Evolutionary conservation across 192 early-diverging fungal species (phyloP), one percentile per base, ranked within the genome.

Genomic region (Rhizophagus sp.): DNA sequence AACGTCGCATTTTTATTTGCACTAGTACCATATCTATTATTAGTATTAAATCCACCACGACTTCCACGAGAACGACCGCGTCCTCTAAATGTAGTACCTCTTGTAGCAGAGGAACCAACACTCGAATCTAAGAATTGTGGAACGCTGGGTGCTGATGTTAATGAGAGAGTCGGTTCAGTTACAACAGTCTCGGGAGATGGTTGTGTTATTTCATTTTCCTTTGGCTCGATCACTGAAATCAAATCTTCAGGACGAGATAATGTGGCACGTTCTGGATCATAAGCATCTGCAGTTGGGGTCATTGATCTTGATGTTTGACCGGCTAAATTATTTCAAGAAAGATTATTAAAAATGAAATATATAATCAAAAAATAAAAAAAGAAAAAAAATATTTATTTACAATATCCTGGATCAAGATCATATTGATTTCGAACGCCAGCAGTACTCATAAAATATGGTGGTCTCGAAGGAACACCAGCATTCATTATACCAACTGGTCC

Each of bases 201-300:
- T 64, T 76, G 75, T 47, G 24, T 17, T 33, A 39, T 63, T 67
- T 78, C 76, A 52, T 49, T 67, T 24, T 78, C 76, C 33, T 78
- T 78, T 62, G 36, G n/a, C 30, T 78, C 76, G 2, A 30, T 47
- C 25, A 67, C 22, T 19, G 62, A 52, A 30, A 67, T 44, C 15
- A 78, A 67, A n/a, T 78, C 76, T 78, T 78, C 76, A 49, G 76
- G 76, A 17, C 76, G 27, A 4, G 83, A 52, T 64, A 88, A 83
- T 19, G 84, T 79, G 8, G 86, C 81, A 25, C 83, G 76, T 30
- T 90, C 89, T 17, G 88, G 87, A 68, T 91, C 88, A 72, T 88
- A 91, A 19, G 80, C 83, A 68, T 91, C 90, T 15, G 84, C 68
- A 50, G 62, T 68, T 17, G 76, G 76, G 4, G 62, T 78, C 64